Base-by-base conservation (phyloP, 2,329 filamentous ascomycete genomes). In the Fusarium verrucosum region DNA sequence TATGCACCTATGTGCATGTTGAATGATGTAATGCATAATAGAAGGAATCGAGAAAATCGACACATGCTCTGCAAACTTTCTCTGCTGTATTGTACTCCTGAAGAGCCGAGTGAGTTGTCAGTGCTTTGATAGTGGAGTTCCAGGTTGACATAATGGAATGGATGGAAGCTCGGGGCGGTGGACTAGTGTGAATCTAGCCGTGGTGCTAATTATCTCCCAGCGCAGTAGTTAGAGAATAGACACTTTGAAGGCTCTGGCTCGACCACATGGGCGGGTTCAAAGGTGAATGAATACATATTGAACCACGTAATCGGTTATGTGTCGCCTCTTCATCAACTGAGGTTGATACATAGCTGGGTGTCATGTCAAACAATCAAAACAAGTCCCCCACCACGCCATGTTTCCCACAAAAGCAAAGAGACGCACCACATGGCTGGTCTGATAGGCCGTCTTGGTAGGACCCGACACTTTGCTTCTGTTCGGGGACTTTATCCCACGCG, bases 21-120 rank as follows among this genome's bases (percentile, higher is more conserved):
- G 19, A 33, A 58, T 64, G 45, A 66, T 58, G 63, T 40, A 64
- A 63, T 42, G 25, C 22, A 38, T 26, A 20, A 33, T 28, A 25
- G 57, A 53, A 44, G 26, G 52, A 61, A 61, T 66, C 30, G 54
- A 59, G 32, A 30, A 50, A 57, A 50, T 63, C 35, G 50, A 50
- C 35, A 40, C 41, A 33, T 28, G 26, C 41, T 49, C 50, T 33
- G n/a, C 41, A 40, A 59, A 41, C 55, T 51, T 23, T 35, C 20
- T 23, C 23, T n/a, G n/a, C n/a, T 30, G 28, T 4, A 13, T 13
- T 9, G 44, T 26, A 47, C 28, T 38, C 25, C 32, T 26, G 17
- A 19, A 38, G 30, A 52, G 33, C 43, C 17, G 10, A 53, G 25
- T 25, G 13, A 13, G 38, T 32, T 30, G 40, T 45, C 17, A 14